Base-by-base conservation (phyloP, 2,329 filamentous ascomycete genomes). In the Fusarium nurragi region DNA sequence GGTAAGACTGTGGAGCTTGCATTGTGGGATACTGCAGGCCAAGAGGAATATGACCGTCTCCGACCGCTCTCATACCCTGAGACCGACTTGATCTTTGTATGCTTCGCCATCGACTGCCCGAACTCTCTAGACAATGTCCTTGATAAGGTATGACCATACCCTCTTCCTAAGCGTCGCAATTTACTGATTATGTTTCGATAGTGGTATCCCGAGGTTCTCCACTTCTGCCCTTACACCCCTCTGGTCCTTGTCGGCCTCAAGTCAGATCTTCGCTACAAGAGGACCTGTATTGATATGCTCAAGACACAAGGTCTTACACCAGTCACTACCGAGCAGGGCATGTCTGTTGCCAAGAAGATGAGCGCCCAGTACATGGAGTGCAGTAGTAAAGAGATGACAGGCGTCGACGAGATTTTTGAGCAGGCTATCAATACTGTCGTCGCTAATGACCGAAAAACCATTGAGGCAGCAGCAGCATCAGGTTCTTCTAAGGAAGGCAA, bases 201-300 rank as follows among this genome's bases (percentile, higher is more conserved):
- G 95, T 99, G 95, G 95, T 99, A 97, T 75, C 95, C 95, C 60
- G 95, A 99, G 83, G 95, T 99, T 72, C 88, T 98, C 54, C 95
- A 99, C 80, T 99, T 99, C 84, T 98, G 95, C 80, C 95, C 95
- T 16, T 97, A 95, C 73, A 98, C 94, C 3, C 95, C 95, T 22
- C 89, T 99, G 67, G 90, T 99, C 75, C 91, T 99, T 54, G 91
- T 97, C 69, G 95, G 94, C 58, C 89, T 99, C 74, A 99, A 99
- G 80, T 97, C 94, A 22, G 95, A 99, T 79, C 89, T 99, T 60
- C 93, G 95, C 73, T 88, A 90, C 81, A 98, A 98, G 84, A 90
- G 92, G 79, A 94, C 93, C 49, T 98, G 95, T 80, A 97, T 98
- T 79, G 95, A 99, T 77, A 93, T 99, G 77, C 92, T 99, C 79